A percentile compares a stretch with the other conserved stretches of the same genome.
Evolutionary conservation across 345 rosid species (phyloP).

Genomic region (Moringa oleifera): DNA sequence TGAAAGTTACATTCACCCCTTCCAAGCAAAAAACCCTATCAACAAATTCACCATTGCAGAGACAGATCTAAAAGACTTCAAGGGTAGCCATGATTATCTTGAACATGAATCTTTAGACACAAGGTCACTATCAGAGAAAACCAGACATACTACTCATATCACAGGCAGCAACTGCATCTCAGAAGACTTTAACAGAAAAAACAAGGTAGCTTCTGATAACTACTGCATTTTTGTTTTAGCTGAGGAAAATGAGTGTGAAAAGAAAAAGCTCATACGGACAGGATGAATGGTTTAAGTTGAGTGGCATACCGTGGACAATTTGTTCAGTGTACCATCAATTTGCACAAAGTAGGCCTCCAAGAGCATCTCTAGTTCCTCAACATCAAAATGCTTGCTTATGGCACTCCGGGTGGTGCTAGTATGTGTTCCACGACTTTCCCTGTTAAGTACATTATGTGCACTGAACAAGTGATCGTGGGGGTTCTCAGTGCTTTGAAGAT

Average conservation of each 20-base stretch:
- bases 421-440: conserved; percentile 55
- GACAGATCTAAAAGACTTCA: too few species aligned
- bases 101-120: too few species aligned
- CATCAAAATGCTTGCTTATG: conserved; percentile 62
- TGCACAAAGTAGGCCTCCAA: conserved; percentile 96
- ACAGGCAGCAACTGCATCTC: too few species aligned
- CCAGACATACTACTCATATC: too few species aligned
- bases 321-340: conserved; percentile 86
- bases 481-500: conserved; percentile 34
- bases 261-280: neutral
- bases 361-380: conserved; percentile 96
- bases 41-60: too few species aligned
- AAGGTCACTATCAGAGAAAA: too few species aligned
- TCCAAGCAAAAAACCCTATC: too few species aligned
- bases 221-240: neutral
- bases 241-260: neutral
- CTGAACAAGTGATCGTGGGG: conserved; percentile 46
- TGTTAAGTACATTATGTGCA: conserved; percentile 35
- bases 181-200: too few species aligned
- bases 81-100: too few species aligned
- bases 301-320: conserved; percentile 74
- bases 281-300: neutral
- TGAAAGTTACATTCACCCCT: too few species aligned
- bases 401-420: conserved; percentile 64
- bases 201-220: neutral